A percentile compares a stretch with the other conserved stretches of the same genome.
Evolutionary conservation across 768 basidiomycete species (phyloP).

Genomic region (Lentinula guzmanii): DNA sequence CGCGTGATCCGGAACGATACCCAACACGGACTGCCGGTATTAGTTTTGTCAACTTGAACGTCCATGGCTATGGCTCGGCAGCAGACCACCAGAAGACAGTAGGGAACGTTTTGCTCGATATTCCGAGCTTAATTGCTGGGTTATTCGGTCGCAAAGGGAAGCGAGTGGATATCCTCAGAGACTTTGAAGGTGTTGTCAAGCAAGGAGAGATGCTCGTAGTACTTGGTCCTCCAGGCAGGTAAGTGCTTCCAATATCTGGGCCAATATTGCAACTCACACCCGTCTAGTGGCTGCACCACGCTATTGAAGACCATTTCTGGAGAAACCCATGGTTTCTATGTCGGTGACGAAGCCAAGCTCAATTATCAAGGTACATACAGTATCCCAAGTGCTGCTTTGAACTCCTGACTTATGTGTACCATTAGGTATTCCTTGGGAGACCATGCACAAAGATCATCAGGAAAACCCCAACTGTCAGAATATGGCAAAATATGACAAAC

Average conservation of each 20-base stretch:
- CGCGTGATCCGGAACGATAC: slow-evolving; percentile 19
- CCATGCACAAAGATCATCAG: slow-evolving; percentile 38
- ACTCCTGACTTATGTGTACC: background rate
- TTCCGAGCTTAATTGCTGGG: slow-evolving; percentile 9
- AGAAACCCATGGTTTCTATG: slow-evolving; percentile 21
- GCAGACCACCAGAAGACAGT: slow-evolving; percentile 38
- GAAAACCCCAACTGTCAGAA: too few relatives aligned
- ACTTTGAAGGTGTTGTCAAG: slow-evolving; percentile 40
- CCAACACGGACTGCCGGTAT: slow-evolving; percentile 27
- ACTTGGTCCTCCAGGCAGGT: slow-evolving; percentile 32
- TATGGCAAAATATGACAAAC: too few relatives aligned
- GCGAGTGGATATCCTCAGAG: slow-evolving; percentile 31
- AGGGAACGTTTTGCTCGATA: slow-evolving; percentile 23
- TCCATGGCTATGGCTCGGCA: slow-evolving; percentile 21
- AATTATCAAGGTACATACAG: slow-evolving; percentile 4
- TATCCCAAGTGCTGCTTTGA: background rate
- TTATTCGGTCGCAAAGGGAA: slow-evolving; percentile 16
- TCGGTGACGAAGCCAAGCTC: slow-evolving; percentile 10
- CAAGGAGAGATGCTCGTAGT: slow-evolving; percentile 50
- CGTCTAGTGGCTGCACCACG: slow-evolving; percentile 31
- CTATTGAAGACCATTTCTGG: slow-evolving; percentile 47
- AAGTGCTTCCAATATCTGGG: background rate
- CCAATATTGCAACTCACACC: background rate
- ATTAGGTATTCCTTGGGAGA: slow-evolving; percentile 33
- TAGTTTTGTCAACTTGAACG: slow-evolving; percentile 28